Base-by-base conservation (phyloP, 2,329 filamentous ascomycete species). In the Akanthomyces dipterigenus region DNA sequence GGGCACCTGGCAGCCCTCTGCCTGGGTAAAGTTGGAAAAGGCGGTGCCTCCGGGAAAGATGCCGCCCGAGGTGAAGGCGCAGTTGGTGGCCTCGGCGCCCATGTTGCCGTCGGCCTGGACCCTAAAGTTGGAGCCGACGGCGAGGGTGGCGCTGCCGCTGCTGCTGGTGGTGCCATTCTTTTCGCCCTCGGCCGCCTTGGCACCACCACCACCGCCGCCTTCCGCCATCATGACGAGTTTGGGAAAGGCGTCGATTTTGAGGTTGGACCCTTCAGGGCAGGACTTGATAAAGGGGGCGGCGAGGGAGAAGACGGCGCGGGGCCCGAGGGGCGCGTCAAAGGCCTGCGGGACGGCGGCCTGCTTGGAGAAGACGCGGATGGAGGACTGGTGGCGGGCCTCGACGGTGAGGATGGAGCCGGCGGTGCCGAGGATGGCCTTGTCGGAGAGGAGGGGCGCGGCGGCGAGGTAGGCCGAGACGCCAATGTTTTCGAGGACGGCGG, bases 21-120 rank as follows among this genome's bases (percentile, higher is more conserved):
- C 74, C 58, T 71, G 69, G 45, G 78, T 76, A 70, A 89, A 85
- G 28, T 78, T 65, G 0, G 80, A 77, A 72, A 90, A 91, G 60
- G 77, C 77, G 43, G 83, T 85, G 66, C 84, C 85, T 60, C 83
- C 83, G 45, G 82, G 77, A 18, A 75, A 71, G 16, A 80, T 70
- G 51, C 79, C 78, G 66, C 85, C 85, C 67, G 85, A 86, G 34
- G 86, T 86, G 72, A 90, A 90, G 34, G 83, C 86, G 71, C 88
- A 90, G 74, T 83, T 81, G 26, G 78, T 80, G 3, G 84, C 86
- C 40, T 71, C 72, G 79, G 80, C 24, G 80, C 71, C 60, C 78
- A 82, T 70, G 82, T 72, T 55, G 88, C 24, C 18, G 5, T 73
- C 64, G 78, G 73, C 48, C 24, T 38, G 12, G 26, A 59, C 46